Evolutionary conservation across 352 stramenopile genomes (phyloP).

Genomic region (Phytopythium montanum): DNA sequence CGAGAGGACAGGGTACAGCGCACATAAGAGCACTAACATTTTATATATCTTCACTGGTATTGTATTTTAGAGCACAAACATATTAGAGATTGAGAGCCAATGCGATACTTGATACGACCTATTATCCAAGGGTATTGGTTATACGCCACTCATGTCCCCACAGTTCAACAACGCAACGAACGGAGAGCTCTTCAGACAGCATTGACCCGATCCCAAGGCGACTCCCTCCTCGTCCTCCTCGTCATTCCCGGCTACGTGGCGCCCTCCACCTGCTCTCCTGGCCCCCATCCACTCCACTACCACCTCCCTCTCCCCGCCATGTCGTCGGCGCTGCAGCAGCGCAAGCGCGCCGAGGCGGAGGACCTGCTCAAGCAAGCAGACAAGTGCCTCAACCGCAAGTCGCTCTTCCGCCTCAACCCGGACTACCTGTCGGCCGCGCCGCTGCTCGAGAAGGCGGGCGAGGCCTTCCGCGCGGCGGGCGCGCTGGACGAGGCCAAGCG

Average conservation of each 20-base stretch:
- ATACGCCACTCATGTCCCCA: too few relatives aligned
- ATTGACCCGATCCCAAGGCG: background rate
- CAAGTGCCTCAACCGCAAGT: slow-evolving; percentile 40
- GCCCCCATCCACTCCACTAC: background rate
- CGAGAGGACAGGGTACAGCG: too few relatives aligned
- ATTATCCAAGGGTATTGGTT: too few relatives aligned
- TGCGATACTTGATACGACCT: too few relatives aligned
- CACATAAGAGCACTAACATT: too few relatives aligned
- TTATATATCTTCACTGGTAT: too few relatives aligned
- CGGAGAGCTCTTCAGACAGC: background rate
- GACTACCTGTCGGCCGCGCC: slow-evolving; percentile 73
- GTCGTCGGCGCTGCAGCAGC: slow-evolving; percentile 33
- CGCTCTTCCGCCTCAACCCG: slow-evolving; percentile 67
- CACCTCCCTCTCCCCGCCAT: slow-evolving; percentile 4
- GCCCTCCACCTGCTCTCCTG: background rate
- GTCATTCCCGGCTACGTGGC: background rate
- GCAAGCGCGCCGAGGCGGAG: slow-evolving; percentile 49
- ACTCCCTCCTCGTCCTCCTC: background rate
- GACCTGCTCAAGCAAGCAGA: slow-evolving; percentile 53
- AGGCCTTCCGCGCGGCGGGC: slow-evolving; percentile 59
- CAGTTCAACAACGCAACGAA: slow-evolving; percentile 6
- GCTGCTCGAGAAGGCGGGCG: slow-evolving; percentile 66
- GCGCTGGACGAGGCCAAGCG: slow-evolving; percentile 62
- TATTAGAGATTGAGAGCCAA: too few relatives aligned
- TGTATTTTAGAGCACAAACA: too few relatives aligned